These are phyloP conservation scores for Quercus alba DNA, from an alignment of 306 rosid species.

Conservation along the genomic window DNA sequence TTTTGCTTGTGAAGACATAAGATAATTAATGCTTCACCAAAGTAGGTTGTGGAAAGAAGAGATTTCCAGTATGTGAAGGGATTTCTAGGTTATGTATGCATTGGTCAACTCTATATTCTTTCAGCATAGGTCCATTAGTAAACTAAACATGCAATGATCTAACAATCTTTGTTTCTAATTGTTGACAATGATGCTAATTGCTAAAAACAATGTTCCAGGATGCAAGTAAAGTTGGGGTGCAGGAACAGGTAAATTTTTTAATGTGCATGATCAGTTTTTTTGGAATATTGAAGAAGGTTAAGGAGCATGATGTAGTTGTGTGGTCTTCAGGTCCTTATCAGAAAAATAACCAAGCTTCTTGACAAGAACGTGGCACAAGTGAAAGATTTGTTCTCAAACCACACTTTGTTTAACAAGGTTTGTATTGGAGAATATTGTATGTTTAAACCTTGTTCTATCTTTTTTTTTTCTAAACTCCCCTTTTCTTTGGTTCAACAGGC, in stretches of 20 bases:
- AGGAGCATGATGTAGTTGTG: constrained; percentile 8
- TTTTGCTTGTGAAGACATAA: neutral
- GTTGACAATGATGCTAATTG: constrained; percentile 19
- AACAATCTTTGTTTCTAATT: neutral
- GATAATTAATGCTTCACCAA: no score
- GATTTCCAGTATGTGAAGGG: no score
- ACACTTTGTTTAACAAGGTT: constrained; percentile 80
- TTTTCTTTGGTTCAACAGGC: constrained; percentile 44
- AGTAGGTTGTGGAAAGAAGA: no score
- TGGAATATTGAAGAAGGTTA: constrained; percentile 1
- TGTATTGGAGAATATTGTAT: constrained; percentile 19
- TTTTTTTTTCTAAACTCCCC: neutral
- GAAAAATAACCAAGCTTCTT: constrained; percentile 71
- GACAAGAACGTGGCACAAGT: constrained; percentile 74
- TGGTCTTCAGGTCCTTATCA: constrained; percentile 62
- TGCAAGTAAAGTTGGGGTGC: constrained; percentile 46
- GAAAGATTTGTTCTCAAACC: constrained; percentile 56
- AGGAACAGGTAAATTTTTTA: constrained; percentile 54
- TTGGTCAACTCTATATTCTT: no score
- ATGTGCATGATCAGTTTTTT: neutral
- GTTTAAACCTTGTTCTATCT: neutral
- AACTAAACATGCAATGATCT: neutral
- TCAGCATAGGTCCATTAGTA: no score
- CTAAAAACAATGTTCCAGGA: constrained; percentile 30
- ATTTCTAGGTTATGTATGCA: no score